phyloP scores from a whole-genome alignment of 2,329 filamentous ascomycete species.

The Penicillium sp. region DNA sequence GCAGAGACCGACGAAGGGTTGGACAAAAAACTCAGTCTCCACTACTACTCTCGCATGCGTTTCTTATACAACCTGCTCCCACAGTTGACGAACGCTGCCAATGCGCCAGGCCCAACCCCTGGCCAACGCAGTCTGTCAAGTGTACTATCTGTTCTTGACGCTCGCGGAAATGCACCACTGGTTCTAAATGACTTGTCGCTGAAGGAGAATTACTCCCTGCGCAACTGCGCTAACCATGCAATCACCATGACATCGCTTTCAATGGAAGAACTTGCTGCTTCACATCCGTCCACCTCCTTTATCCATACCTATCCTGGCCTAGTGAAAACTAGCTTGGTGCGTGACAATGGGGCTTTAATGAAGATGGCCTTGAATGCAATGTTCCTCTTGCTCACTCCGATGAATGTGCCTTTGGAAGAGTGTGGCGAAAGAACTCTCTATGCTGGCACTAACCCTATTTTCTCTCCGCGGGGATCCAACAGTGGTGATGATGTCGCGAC shows the following conservation, averaged over 20 bases:
- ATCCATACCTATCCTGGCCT: conserved; percentile 52
- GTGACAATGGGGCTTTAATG: conserved; percentile 10
- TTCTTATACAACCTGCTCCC: conserved; percentile 38
- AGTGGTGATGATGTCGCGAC: conserved; percentile 8
- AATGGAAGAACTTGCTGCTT: conserved; percentile 45
- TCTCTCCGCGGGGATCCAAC: conserved; percentile 6
- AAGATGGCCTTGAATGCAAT: conserved; percentile 7
- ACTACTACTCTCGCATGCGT: conserved; percentile 38
- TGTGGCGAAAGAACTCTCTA: conserved; percentile 22
- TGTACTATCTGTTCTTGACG: conserved; percentile 18
- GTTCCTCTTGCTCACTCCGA: conserved; percentile 6
- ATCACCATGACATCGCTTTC: conserved; percentile 20
- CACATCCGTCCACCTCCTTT: conserved; percentile 52
- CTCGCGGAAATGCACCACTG: conserved; percentile 13
- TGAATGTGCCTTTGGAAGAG: conserved; percentile 15
- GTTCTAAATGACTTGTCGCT: conserved; percentile 17
- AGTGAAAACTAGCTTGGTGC: conserved; percentile 33
- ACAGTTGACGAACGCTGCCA: conserved; percentile 13
- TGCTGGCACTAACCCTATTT: conserved; percentile 18
- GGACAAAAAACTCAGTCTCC: conserved; percentile 30
- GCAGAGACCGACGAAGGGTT: conserved; percentile 36
- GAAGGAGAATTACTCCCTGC: conserved; percentile 13
- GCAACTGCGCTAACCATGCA: conserved; percentile 16
- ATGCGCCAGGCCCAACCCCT: not conserved
- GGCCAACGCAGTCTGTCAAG: conserved; percentile 7